Evolutionary conservation across 1,284 basidiomycete genomes (phyloP), one percentile per base, ranked within the genome.

Genomic region (Vanrija pseudolonga): DNA sequence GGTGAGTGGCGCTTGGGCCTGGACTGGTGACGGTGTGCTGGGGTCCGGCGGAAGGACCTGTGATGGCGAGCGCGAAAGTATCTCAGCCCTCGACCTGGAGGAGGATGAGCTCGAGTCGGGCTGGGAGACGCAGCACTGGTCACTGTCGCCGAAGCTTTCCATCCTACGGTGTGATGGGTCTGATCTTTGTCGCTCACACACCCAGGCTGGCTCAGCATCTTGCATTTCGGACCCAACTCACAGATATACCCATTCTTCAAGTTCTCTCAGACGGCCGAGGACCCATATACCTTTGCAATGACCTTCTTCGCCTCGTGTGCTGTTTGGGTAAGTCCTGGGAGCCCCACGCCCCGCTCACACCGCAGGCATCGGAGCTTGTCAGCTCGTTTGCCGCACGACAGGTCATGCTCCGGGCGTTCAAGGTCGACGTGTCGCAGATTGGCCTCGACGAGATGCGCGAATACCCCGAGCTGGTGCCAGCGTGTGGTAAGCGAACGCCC

Each of bases 241-340:
- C 74, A 76, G 17, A 76, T 82, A 45, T 83, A 82, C 64, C 81
- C 82, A 2, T 82, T 82, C 72, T 83, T 83, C 67, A 69, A 76
- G 17, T 82, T 82, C 63, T 72, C 62, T 54, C 77, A 64, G 51
- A 74, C 67, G 0, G 66, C 70, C n/a, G 76, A 76, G 48, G 80
- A 82, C 60, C 80, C 80, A 3, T 83, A 82, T 68, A 82, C 80
- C n/a, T 83, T 82, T 60, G 71, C 72, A 23, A 68, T 82, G 45
- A 83, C 82, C 0, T 79, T 81, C 54, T 70, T 77, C 8, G 81
- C 81, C 12, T 80, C 79, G 6, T 66, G 78, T 11, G 76, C 78
- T 11, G 80, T 83, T 50, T 83, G 81, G 80, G 78, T 77, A 11
- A 69, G 71, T 50, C 3, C n/a, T 23, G 28, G 5, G 24, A 9